Conservation (phyloP, 2,329 filamentous ascomycete genomes). For the Orbilia oligospora region DNA sequence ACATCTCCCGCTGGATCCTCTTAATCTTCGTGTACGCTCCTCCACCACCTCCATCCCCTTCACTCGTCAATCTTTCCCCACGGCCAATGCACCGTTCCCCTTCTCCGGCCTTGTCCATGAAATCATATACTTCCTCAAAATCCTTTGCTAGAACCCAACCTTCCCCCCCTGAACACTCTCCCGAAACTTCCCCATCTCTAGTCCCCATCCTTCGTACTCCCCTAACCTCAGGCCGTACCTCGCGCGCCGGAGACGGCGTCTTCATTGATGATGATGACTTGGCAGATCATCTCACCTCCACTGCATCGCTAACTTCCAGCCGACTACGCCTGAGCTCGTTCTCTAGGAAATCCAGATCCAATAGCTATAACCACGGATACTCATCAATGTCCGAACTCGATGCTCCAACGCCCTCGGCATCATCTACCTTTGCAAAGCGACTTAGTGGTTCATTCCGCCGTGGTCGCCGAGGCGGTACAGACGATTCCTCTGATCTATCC, state of each 20-base stretch:
- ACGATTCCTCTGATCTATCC: conserved; percentile 41
- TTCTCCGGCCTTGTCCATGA: conserved; percentile 52
- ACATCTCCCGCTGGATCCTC: conserved; percentile 60
- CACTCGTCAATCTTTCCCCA: conserved; percentile 59
- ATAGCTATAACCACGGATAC: conserved; percentile 30
- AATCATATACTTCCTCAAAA: conserved; percentile 57
- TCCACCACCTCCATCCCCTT: conserved; percentile 60
- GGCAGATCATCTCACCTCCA: conserved; percentile 42
- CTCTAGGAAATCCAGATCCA: conserved; percentile 57
- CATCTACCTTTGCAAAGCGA: conserved; percentile 40
- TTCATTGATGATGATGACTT: conserved; percentile 40
- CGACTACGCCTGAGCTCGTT: conserved; percentile 49
- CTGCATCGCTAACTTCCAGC: conserved; percentile 59
- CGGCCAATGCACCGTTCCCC: conserved; percentile 56
- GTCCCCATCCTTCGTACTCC: conserved; percentile 48
- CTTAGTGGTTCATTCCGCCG: conserved; percentile 46
- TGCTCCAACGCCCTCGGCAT: conserved; percentile 43
- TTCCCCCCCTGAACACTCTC: conserved; percentile 57
- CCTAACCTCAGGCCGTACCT: conserved; percentile 54
- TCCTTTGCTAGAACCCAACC: conserved; percentile 57
- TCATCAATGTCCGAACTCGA: conserved; percentile 54
- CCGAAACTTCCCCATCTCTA: conserved; percentile 55
- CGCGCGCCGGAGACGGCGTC: conserved; percentile 39
- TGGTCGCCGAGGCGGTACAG: conserved; percentile 19
- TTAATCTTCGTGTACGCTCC: conserved; percentile 61